A percentile compares a stretch with the other conserved stretches of the same genome.
Conservation (phyloP, 768 basidiomycete genomes). For the Strobilomyces confusus region DNA sequence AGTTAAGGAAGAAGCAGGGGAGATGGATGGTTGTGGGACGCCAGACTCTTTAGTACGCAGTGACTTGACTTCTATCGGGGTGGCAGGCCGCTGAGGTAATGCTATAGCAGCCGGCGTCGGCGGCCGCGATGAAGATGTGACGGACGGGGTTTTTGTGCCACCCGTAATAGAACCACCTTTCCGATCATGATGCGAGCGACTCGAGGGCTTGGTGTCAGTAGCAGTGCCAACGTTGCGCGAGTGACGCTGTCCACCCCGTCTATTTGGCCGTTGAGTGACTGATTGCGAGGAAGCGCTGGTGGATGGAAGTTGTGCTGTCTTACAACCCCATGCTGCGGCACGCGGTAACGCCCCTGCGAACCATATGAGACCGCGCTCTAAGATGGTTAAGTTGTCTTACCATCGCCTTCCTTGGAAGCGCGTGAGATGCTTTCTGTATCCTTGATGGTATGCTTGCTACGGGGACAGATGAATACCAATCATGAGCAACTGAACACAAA, state of each 20-base stretch:
- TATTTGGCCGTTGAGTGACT: conserved; percentile 35
- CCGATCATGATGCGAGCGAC: conserved; percentile 41
- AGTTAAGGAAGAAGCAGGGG: conserved; percentile 46
- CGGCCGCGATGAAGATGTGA: conserved; percentile 53
- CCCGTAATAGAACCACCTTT: conserved; percentile 35
- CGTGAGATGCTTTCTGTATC: conserved; percentile 72
- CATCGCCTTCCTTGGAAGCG: conserved; percentile 57
- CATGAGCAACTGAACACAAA: conserved; percentile 4
- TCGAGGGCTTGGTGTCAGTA: conserved; percentile 33
- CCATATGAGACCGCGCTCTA: conserved; percentile 5
- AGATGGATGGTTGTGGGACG: conserved; percentile 36
- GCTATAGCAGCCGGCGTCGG: conserved; percentile 44
- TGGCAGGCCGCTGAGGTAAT: conserved; percentile 40
- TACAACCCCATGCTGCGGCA: conserved; percentile 60
- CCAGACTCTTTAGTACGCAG: conserved; percentile 39
- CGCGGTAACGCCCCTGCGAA: conserved; percentile 55
- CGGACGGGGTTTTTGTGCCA: conserved; percentile 42
- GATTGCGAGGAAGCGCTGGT: conserved; percentile 15
- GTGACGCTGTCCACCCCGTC: conserved; percentile 48
- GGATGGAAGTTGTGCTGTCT: conserved; percentile 26
- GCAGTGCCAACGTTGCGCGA: conserved; percentile 37
- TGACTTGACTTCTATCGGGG: conserved; percentile 40
- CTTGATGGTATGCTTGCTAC: conserved; percentile 90
- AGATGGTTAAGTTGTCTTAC: conserved; percentile 24
- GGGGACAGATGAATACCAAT: neutral